These are phyloP conservation scores for Epichloe bromicola DNA, from an alignment of 2,329 filamentous ascomycete species.

Conservation along the genomic window DNA sequence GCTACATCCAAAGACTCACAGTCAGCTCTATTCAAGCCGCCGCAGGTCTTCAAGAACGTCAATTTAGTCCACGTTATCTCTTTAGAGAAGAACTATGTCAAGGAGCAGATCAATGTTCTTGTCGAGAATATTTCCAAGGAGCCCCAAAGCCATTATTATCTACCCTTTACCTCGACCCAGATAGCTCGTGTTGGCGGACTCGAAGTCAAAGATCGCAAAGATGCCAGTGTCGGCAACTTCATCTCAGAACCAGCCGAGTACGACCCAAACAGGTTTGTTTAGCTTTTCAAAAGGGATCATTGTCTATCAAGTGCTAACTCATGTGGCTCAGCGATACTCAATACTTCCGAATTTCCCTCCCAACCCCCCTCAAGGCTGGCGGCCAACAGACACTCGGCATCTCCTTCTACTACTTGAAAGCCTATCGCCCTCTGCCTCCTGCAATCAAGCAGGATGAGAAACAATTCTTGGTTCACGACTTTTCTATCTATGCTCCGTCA, in stretches of 20 bases:
- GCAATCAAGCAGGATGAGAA: slow-evolving; percentile 71
- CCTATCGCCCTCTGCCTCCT: slow-evolving; percentile 69
- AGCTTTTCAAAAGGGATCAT: not conserved
- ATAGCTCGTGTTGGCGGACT: slow-evolving; percentile 70
- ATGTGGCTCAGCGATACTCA: slow-evolving; percentile 46
- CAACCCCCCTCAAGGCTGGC: slow-evolving; percentile 60
- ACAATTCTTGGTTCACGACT: slow-evolving; percentile 76
- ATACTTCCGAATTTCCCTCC: slow-evolving; percentile 75
- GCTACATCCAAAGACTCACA: slow-evolving; percentile 46
- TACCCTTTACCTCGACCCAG: slow-evolving; percentile 69
- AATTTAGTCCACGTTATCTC: slow-evolving; percentile 87
- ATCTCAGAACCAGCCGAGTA: slow-evolving; percentile 54
- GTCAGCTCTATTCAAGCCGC: slow-evolving; percentile 62
- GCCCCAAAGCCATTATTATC: slow-evolving; percentile 78
- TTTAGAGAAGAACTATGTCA: slow-evolving; percentile 80
- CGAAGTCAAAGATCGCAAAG: slow-evolving; percentile 88
- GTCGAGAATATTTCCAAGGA: slow-evolving; percentile 74
- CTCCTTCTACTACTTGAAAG: slow-evolving; percentile 66
- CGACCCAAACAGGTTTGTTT: slow-evolving; percentile 41
- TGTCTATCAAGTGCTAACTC: not conserved
- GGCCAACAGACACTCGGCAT: slow-evolving; percentile 78
- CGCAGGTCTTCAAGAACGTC: slow-evolving; percentile 84
- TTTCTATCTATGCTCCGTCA: slow-evolving; percentile 74
- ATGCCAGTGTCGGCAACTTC: slow-evolving; percentile 54
- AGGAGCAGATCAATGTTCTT: slow-evolving; percentile 86